Evolutionary conservation across 169 alveolate species (phyloP).

Genomic region (Miamiensis avidus): DNA sequence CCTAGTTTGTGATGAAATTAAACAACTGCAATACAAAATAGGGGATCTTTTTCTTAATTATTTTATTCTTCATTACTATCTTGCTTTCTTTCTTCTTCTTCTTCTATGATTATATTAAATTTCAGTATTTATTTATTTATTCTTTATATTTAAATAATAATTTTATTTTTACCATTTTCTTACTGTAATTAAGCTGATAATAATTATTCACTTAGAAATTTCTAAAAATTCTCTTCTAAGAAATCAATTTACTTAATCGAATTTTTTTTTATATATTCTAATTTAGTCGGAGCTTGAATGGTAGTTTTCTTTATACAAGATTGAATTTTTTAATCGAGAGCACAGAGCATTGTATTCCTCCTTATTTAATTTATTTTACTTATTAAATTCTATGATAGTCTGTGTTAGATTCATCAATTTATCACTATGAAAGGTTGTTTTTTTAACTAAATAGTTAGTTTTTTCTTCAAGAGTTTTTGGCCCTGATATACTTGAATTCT

Average conservation of each 20-base stretch:
- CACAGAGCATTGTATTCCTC: not conserved
- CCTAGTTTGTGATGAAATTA: slow-evolving; percentile 78
- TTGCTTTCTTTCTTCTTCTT: too few species aligned
- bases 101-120: too few species aligned
- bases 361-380: not conserved
- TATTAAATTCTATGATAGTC: not conserved
- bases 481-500: not conserved
- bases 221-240: not conserved
- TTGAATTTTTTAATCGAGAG: not conserved
- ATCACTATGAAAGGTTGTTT: not conserved
- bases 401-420: not conserved
- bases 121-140: too few species aligned
- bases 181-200: too few species aligned
- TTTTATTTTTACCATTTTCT: too few species aligned
- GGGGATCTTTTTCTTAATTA: slow-evolving; percentile 16
- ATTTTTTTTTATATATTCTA: not conserved
- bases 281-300: not conserved
- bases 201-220: not conserved
- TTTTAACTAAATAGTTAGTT: not conserved
- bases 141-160: too few species aligned
- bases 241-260: not conserved
- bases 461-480: not conserved
- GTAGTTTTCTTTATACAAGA: not conserved
- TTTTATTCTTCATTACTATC: not conserved
- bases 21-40: slow-evolving; percentile 48